Evolutionary conservation across 805 yeast species (phyloP).

Genomic region (Candida jianshihensis): DNA sequence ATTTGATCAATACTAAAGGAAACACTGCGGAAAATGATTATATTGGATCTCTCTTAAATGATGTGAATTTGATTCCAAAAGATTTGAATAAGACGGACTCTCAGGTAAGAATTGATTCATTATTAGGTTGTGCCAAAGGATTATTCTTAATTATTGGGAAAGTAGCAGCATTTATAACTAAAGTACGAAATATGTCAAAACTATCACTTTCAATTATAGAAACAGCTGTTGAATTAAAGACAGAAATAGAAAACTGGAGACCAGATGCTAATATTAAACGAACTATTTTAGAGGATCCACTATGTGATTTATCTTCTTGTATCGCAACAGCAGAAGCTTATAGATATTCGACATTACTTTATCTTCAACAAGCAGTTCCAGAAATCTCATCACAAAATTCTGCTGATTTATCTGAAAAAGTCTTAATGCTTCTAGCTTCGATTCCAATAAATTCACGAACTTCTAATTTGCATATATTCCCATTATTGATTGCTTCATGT

Average conservation of each 20-base stretch:
- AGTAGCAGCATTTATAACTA: slow-evolving; percentile 49
- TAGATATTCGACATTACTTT: slow-evolving; percentile 49
- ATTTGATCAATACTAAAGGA: neutral
- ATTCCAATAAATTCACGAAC: slow-evolving; percentile 55
- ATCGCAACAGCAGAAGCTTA: slow-evolving; percentile 69
- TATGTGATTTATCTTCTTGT: slow-evolving; percentile 52
- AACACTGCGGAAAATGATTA: neutral
- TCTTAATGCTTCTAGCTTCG: slow-evolving; percentile 52
- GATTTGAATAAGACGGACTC: slow-evolving; percentile 2
- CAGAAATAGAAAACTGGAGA: slow-evolving; percentile 49
- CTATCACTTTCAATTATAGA: slow-evolving; percentile 44
- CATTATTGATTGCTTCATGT: slow-evolving; percentile 57
- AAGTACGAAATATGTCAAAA: slow-evolving; percentile 34
- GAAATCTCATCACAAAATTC: slow-evolving; percentile 52
- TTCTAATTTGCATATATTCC: slow-evolving; percentile 55
- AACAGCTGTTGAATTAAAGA: slow-evolving; percentile 46
- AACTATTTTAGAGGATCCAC: slow-evolving; percentile 34
- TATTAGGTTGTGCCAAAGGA: slow-evolving; percentile 61
- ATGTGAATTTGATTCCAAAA: slow-evolving; percentile 2
- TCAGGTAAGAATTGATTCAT: slow-evolving; percentile 43
- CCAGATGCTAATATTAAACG: slow-evolving; percentile 33
- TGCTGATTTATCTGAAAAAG: slow-evolving; percentile 51
- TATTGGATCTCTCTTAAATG: neutral
- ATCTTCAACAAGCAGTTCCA: slow-evolving; percentile 65
- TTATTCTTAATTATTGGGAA: slow-evolving; percentile 58